Base-by-base conservation (phyloP, 345 rosid species). In the Linum trigynum region DNA sequence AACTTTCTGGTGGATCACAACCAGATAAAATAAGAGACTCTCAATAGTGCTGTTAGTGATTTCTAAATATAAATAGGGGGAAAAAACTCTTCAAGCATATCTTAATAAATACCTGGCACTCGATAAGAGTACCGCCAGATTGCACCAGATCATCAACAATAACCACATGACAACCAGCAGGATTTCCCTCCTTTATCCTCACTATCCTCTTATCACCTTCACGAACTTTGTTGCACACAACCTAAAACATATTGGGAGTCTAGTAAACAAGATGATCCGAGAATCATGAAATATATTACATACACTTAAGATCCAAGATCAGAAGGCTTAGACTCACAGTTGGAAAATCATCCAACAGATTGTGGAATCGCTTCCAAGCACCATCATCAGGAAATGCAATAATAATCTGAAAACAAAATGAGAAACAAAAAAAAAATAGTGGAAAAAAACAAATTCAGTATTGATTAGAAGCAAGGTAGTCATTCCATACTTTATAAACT, bases 361-460 rank as follows among this genome's bases (percentile, higher is more conserved):
- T 88, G 85, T 94, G 97, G 80, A 90, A 94, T 68, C 97, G 91
- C 81, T 94, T 94, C 96, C 97, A 94, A 55, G 99, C 99, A 76
- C 99, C 99, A 76, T 94, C 99, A 76, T 94, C 99, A 2, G 99
- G 97, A 83, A 94, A 94, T 61, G 97, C 99, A 56, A 94, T 85
- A 61, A 87, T 82, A 56, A 94, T 67, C 99, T 94, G 65, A 37
- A 15, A 64, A 15, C 14, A 36, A 1, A 40, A 45, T 16, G 9
- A 3, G 40, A 10, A 14, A 48, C 36, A 57, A 58, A 51, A 32
- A 39, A 17, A 40, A 36, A 36, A 63, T 61, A 16, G n/a, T 14
- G n/a, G 65, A 65, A 17, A 63, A 39, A 2, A 66, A 62, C 32
- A 23, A 23, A 7, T 48, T 48, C 53, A 48, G 53, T 10, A 48